These are phyloP conservation scores for Xylariales sp. DNA, from an alignment of 2,329 filamentous ascomycete genomes.

Conservation along the genomic window DNA sequence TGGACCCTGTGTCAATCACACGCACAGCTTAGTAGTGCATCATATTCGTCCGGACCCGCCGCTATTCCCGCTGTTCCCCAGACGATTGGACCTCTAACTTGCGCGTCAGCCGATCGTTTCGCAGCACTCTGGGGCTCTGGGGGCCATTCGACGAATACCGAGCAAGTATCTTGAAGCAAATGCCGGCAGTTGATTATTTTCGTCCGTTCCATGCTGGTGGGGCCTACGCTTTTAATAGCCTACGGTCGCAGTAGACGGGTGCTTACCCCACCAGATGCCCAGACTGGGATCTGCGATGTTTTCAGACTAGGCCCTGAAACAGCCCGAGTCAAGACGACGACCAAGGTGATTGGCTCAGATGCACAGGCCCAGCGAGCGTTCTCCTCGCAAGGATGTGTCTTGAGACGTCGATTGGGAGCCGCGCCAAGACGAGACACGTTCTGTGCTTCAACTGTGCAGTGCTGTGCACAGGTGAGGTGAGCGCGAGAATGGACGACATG, in stretches of 20 bases:
- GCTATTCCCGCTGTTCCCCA: no score
- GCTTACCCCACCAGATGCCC: constrained; percentile 1
- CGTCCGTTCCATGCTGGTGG: constrained; percentile 5
- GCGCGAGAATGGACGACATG: constrained; percentile 8
- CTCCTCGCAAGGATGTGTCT: background rate
- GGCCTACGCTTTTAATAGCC: constrained; percentile 7
- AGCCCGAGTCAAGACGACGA: background rate
- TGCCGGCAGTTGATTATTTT: constrained; percentile 3
- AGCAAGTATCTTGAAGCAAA: background rate
- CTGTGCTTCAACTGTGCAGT: background rate
- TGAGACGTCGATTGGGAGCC: background rate
- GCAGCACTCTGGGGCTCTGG: no score
- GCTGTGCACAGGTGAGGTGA: background rate
- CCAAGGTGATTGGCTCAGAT: constrained; percentile 1
- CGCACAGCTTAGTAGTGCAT: no score
- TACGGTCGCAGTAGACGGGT: background rate
- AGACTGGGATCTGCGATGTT: constrained; percentile 7
- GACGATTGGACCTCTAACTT: no score
- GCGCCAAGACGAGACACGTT: constrained; percentile 2
- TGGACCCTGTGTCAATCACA: no score
- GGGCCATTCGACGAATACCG: background rate
- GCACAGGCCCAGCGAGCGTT: background rate
- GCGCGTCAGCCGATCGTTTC: no score
- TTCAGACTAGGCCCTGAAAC: constrained; percentile 7
- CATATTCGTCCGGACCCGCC: no score